A percentile compares a stretch with the other conserved stretches of the same genome.
Conservation (phyloP, 208 protist genomes). For the Wallacemonas sp. region DNA sequence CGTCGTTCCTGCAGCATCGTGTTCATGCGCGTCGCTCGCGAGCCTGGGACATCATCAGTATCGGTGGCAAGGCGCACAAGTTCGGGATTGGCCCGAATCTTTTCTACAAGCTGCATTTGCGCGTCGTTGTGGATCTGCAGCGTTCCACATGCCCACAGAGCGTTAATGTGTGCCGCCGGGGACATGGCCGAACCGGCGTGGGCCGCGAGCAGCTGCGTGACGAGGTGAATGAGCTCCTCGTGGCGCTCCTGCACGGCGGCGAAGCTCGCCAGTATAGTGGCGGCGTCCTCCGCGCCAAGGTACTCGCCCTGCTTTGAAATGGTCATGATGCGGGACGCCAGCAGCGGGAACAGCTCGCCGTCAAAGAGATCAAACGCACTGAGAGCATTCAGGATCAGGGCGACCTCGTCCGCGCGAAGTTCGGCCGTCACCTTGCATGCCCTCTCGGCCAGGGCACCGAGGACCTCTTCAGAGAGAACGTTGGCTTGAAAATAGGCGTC, state of each 20-base stretch:
- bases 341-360: constrained; percentile 87
- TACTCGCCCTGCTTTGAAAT: constrained; percentile 60
- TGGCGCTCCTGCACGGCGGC: constrained; percentile 86
- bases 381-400: constrained; percentile 65
- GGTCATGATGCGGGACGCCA: constrained; percentile 67
- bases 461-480: constrained; percentile 73
- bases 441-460: constrained; percentile 86
- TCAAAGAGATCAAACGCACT: constrained; percentile 90
- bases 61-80: constrained; percentile 25
- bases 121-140: constrained; percentile 86
- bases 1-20: constrained; percentile 43
- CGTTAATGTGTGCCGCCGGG: constrained; percentile 47
- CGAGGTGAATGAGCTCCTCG: constrained; percentile 82
- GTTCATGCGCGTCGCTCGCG: constrained; percentile 17
- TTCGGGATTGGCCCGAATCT: constrained; percentile 29
- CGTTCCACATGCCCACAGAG: constrained; percentile 72
- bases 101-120: constrained; percentile 64
- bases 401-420: constrained; percentile 80
- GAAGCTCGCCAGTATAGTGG: constrained; percentile 78
- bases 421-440: constrained; percentile 76
- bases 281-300: constrained; percentile 65
- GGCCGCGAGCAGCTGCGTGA: constrained; percentile 59
- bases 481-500: constrained; percentile 75
- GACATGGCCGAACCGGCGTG: constrained; percentile 44
- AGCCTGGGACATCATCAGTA: background rate